phyloP scores from a whole-genome alignment of 1,284 basidiomycete genomes.

The Limonomyces culmigenus region DNA sequence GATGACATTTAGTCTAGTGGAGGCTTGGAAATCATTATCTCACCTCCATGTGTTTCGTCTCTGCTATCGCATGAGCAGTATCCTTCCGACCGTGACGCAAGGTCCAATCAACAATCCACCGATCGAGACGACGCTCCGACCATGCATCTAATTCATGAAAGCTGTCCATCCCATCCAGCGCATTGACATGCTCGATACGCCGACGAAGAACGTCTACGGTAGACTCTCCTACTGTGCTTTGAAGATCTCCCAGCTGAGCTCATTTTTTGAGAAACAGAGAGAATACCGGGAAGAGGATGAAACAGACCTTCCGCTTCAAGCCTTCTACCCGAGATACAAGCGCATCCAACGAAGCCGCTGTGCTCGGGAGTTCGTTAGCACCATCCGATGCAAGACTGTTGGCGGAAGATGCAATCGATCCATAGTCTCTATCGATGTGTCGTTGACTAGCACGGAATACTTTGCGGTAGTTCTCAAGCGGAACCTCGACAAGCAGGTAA shows the following conservation, averaged over 20 bases:
- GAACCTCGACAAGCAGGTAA: constrained; percentile 33
- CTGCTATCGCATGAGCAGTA: constrained; percentile 52
- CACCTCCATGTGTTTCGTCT: constrained; percentile 59
- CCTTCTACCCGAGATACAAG: constrained; percentile 64
- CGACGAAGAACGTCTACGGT: constrained; percentile 58
- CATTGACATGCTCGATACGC: constrained; percentile 50
- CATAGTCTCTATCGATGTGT: constrained; percentile 65
- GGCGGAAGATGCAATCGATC: constrained; percentile 34
- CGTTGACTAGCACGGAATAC: constrained; percentile 67
- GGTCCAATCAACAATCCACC: constrained; percentile 90
- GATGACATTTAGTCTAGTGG: constrained; percentile 3
- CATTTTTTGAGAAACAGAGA: no score
- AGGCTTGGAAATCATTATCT: constrained; percentile 9
- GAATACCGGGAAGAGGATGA: constrained; percentile 2
- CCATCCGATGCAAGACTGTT: constrained; percentile 33
- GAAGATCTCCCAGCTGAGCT: no score
- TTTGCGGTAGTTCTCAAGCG: constrained; percentile 76
- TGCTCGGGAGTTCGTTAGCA: constrained; percentile 28
- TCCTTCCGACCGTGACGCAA: constrained; percentile 58
- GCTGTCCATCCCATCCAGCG: constrained; percentile 35
- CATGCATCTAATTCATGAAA: constrained; percentile 53
- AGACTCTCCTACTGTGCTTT: constrained; percentile 43
- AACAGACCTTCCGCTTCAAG: constrained; percentile 64
- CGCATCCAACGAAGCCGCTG: constrained; percentile 43
- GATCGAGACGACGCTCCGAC: constrained; percentile 66